Base-by-base conservation (phyloP, 805 yeast species). In the Metschnikowia shivogae region DNA sequence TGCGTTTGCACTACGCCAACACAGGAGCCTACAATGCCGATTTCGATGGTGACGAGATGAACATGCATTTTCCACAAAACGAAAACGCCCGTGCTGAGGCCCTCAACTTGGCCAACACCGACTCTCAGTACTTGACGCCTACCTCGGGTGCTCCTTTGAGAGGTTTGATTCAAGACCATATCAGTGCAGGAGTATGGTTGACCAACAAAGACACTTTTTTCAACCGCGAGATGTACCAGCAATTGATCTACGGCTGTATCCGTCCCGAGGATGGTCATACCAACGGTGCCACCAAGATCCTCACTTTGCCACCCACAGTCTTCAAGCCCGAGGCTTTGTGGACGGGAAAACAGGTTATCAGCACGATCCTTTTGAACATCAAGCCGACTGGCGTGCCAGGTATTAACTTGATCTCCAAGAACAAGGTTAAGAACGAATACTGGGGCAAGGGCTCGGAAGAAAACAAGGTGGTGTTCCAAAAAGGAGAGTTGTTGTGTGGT, bases 21-120 rank as follows among this genome's bases (percentile, higher is more conserved):
- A 93, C 99, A 36, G 97, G 97, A 70, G 97, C 99, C 36, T 93
- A 92, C 70, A 92, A 92, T 66, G 98, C 98, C 33, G 99, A 92
- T 78, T 92, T 93, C 60, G 99, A 92, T 70, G 99, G 99, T 76
- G 99, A 92, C 70, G 99, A 92, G 74, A 92, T 92, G 99, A 92
- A 92, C 66, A 86, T 92, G 97, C 99, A 92, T 72, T 92, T 92
- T 76, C 99, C 99, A 24, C 99, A 92, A 72, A 89, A 87, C 67
- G 97, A 92, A 71, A 87, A 88, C 57, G 99, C 98, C 8, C 83
- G 90, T 63, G 92, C 98, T 19, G 99, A 93, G 71, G 98, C 99
- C 2, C 74, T 89, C 61, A 81, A 89, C 62, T 76, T 93, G 65
- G 99, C 99, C 34, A 90, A 92, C 66, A 93, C 99, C 7, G 97